Conservation (phyloP, 2,329 filamentous ascomycete species). For the Colletotrichum echinochloae region DNA sequence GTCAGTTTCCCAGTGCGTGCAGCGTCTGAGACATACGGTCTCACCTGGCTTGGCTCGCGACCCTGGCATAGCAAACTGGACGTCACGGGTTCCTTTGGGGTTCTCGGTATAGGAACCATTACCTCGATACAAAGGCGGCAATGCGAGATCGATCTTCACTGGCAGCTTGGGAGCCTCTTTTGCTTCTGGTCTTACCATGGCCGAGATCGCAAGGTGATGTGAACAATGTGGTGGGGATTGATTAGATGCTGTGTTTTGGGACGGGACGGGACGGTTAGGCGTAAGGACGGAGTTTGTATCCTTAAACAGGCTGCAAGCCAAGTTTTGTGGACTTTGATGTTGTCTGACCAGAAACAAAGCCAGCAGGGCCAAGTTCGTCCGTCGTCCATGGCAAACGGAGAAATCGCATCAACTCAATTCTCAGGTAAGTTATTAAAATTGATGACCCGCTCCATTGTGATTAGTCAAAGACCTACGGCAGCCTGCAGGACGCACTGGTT, state of each 20-base stretch:
- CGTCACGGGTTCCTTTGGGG: slow-evolving; percentile 28
- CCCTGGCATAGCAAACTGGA: slow-evolving; percentile 35
- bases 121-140: slow-evolving; percentile 35
- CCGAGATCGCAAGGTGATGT: not conserved
- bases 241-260: not conserved
- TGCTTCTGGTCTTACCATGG: slow-evolving; percentile 18
- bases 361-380: not conserved
- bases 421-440: not conserved
- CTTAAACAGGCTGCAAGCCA: not conserved
- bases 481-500: no score
- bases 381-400: not conserved
- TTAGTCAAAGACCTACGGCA: no score
- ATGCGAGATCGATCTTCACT: slow-evolving; percentile 20
- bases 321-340: no score
- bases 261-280: not conserved
- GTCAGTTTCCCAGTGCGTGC: slow-evolving; percentile 2
- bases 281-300: not conserved
- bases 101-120: slow-evolving; percentile 40
- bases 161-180: not conserved
- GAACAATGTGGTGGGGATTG: not conserved
- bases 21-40: not conserved
- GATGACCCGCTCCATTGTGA: not conserved
- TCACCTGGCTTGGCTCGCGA: slow-evolving; percentile 34
- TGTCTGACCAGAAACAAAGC: slow-evolving; percentile 18
- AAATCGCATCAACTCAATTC: not conserved